A percentile compares a stretch with the other conserved stretches of the same genome.
These are phyloP conservation scores for Nicotiana undulata DNA, from an alignment of 257 asterid species.

Conservation along the genomic window DNA sequence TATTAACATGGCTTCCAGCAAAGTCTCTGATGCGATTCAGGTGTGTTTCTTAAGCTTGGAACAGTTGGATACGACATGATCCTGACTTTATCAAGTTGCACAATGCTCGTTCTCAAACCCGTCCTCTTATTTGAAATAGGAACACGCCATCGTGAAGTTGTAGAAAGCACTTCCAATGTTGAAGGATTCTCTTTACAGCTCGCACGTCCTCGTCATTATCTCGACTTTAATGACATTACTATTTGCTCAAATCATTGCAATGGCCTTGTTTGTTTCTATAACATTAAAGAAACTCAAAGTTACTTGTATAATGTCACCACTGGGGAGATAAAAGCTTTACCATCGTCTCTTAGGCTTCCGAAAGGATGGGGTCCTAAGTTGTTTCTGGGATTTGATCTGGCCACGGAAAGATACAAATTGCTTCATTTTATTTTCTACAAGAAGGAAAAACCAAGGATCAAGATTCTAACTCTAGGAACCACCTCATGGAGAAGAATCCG, in stretches of 20 bases:
- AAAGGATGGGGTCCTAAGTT: neutral
- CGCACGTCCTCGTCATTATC: neutral
- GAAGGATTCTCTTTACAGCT: neutral
- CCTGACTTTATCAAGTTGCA: neutral
- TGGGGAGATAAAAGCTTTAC: neutral
- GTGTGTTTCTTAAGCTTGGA: neutral
- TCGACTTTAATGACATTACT: neutral
- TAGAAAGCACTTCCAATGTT: neutral
- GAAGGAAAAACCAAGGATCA: neutral
- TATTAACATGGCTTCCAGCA: neutral
- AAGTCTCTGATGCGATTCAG: neutral
- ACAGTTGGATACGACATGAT: neutral
- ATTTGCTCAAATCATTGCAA: neutral
- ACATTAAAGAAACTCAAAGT: neutral
- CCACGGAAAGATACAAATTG: neutral
- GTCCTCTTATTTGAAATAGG: neutral
- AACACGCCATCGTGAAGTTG: neutral
- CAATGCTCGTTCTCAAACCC: neutral
- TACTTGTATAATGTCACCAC: neutral
- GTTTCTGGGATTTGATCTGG: neutral
- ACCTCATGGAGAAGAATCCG: neutral
- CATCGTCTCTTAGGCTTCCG: neutral
- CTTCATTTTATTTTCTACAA: neutral
- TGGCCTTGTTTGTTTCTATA: neutral
- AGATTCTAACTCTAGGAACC: neutral